Evolutionary conservation across 169 alveolate species (phyloP).

Genomic region (Plasmodium sp.): DNA sequence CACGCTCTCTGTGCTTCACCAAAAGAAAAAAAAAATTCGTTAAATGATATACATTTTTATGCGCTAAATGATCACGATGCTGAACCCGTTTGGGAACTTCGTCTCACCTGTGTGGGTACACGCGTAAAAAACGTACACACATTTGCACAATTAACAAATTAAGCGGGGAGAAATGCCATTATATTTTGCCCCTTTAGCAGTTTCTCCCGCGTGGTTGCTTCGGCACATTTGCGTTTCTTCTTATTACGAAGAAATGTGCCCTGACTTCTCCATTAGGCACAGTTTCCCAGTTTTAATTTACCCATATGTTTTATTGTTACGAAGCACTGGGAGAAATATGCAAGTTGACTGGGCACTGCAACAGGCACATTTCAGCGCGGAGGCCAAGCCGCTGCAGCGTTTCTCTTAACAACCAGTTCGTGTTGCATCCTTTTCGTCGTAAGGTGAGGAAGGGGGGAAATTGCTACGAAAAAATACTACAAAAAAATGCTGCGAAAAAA

Average conservation of each 20-base stretch:
- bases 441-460: neutral
- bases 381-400: neutral
- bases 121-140: neutral
- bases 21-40: neutral
- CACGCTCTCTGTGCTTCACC: neutral
- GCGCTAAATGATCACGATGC: neutral
- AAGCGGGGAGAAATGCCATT: neutral
- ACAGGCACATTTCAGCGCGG: neutral
- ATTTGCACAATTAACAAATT: neutral
- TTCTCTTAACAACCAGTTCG: neutral
- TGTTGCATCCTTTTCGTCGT: neutral
- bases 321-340: neutral
- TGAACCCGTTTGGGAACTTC: neutral
- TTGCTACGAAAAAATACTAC: neutral
- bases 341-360: neutral
- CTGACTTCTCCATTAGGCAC: neutral
- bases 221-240: neutral
- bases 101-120: neutral
- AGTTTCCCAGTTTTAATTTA: neutral
- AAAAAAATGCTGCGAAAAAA: neutral
- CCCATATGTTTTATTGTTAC: neutral
- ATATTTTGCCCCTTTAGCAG: neutral
- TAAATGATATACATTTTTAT: neutral
- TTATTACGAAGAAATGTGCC: neutral
- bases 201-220: neutral